Evolutionary conservation across 1,284 basidiomycete species (phyloP).

Genomic region (Wallemia ichthyophaga): DNA sequence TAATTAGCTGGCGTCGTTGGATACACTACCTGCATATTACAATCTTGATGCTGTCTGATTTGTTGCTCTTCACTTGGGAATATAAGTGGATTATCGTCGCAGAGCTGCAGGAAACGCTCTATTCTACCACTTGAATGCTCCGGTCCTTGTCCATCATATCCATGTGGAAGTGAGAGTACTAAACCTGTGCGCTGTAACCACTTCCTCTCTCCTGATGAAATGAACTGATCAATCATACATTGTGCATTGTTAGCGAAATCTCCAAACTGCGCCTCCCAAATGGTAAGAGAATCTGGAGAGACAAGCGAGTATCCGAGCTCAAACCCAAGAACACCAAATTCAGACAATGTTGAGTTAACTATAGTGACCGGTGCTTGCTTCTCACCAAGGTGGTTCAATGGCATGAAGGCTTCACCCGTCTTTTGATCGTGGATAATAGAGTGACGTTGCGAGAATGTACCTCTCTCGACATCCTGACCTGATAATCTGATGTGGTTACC

Average conservation of each 20-base stretch:
- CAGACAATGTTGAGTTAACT: constrained; percentile 90
- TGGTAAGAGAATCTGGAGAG: constrained; percentile 68
- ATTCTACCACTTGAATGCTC: constrained; percentile 91
- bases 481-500: constrained; percentile 83
- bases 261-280: constrained; percentile 85
- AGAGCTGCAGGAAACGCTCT: constrained; percentile 90
- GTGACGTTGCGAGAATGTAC: constrained; percentile 96
- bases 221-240: constrained; percentile 96
- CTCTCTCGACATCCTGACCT: constrained; percentile 95
- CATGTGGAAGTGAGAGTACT: constrained; percentile 75
- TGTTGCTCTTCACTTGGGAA: constrained; percentile 72
- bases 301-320: constrained; percentile 97
- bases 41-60: constrained; percentile 89
- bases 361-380: constrained; percentile 76
- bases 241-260: constrained; percentile 95
- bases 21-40: constrained; percentile 97
- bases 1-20: constrained; percentile 81
- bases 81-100: constrained; percentile 80
- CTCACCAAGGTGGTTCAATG: constrained; percentile 63
- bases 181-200: constrained; percentile 89
- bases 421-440: constrained; percentile 88
- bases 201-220: constrained; percentile 88
- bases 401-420: constrained; percentile 66
- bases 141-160: constrained; percentile 95
- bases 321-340: constrained; percentile 84